Percentiles rank a stretch among this genome's conserved stretches.
phyloP scores from a whole-genome alignment of 1,284 basidiomycete species.

The Cryptococcus depauperatus region DNA sequence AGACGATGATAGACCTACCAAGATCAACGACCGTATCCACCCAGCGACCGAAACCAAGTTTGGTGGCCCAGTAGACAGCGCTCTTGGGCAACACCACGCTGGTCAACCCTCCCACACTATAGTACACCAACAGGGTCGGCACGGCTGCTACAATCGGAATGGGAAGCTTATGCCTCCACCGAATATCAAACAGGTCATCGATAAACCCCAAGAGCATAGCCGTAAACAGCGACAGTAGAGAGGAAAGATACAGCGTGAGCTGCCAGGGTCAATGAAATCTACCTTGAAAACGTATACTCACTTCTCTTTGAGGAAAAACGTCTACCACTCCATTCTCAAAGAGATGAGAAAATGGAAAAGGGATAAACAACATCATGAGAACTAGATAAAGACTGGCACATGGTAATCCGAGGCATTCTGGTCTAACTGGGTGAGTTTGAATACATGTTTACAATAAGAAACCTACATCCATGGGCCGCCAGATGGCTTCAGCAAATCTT shows the following conservation, averaged over 20 bases:
- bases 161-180: constrained; percentile 96
- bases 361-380: constrained; percentile 75
- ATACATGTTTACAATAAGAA: no score
- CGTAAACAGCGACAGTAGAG: constrained; percentile 78
- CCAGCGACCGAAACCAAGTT: constrained; percentile 18
- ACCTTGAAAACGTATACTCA: constrained; percentile 37
- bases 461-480: constrained; percentile 55
- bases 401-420: constrained; percentile 86
- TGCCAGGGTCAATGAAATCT: constrained; percentile 35
- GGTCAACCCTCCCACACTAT: constrained; percentile 85
- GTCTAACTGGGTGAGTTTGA: constrained; percentile 50
- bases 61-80: constrained; percentile 54
- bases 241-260: constrained; percentile 87
- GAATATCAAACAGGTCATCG: constrained; percentile 97
- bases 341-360: constrained; percentile 73
- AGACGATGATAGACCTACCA: constrained; percentile 52
- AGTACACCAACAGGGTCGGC: constrained; percentile 91
- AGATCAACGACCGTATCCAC: constrained; percentile 62
- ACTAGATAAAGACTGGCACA: constrained; percentile 84
- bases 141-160: constrained; percentile 94
- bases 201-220: constrained; percentile 92
- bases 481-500: constrained; percentile 65
- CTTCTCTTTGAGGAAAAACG: constrained; percentile 82
- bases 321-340: constrained; percentile 41
- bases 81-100: constrained; percentile 89